These are phyloP conservation scores for Fraxinus cuspidata DNA, from an alignment of 257 asterid species.

Conservation along the genomic window DNA sequence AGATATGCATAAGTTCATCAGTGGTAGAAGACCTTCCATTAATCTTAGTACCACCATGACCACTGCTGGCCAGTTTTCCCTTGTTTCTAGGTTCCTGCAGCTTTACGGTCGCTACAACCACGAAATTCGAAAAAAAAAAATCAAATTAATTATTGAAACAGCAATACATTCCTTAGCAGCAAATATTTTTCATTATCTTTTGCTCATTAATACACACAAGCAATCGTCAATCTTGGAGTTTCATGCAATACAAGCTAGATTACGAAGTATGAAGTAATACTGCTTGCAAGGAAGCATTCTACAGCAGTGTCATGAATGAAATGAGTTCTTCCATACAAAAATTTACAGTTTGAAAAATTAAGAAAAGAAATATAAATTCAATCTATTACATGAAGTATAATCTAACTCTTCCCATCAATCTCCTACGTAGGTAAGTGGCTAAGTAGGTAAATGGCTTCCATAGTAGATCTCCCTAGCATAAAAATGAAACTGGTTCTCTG, in stretches of 20 bases:
- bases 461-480: background rate
- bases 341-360: background rate
- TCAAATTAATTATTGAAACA: slow-evolving; percentile 3
- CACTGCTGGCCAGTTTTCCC: slow-evolving; percentile 39
- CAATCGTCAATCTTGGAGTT: background rate
- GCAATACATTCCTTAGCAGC: slow-evolving; percentile 1
- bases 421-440: background rate
- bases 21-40: slow-evolving; percentile 44
- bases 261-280: no score
- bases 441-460: background rate
- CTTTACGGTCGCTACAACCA: slow-evolving; percentile 17
- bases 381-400: background rate
- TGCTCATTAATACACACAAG: background rate
- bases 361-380: background rate
- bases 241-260: background rate
- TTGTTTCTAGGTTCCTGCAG: slow-evolving; percentile 37
- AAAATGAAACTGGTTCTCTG: background rate
- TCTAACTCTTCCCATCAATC: background rate
- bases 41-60: slow-evolving; percentile 32
- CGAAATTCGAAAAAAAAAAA: slow-evolving; percentile 5
- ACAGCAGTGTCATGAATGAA: background rate
- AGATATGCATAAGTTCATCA: slow-evolving; percentile 61
- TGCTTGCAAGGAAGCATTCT: background rate
- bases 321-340: background rate
- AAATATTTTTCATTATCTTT: background rate